Evolutionary conservation across 768 basidiomycete genomes (phyloP).

Genomic region (Saitozyma sp.): DNA sequence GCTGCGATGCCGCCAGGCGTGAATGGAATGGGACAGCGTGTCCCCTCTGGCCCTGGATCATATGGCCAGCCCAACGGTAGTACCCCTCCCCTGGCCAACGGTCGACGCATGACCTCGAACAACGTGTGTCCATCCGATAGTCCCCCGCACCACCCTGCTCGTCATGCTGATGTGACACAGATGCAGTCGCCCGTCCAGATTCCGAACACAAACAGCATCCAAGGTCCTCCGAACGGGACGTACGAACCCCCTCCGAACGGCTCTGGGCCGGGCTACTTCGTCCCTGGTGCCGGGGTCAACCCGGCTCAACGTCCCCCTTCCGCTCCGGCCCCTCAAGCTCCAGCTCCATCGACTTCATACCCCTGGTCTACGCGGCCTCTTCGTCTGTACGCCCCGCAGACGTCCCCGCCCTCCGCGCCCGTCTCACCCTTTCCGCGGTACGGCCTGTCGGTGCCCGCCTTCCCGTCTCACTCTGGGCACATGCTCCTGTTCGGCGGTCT

Average conservation of each 20-base stretch:
- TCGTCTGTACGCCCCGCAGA: conserved; percentile 20
- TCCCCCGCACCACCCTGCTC: neutral
- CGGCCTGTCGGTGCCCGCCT: conserved; percentile 76
- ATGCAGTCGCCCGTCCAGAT: neutral
- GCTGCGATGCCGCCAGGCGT: neutral
- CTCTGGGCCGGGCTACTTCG: neutral
- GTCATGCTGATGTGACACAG: neutral
- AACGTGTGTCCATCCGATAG: conserved; percentile 15
- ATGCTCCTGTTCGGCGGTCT: conserved; percentile 97
- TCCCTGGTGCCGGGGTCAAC: too few relatives aligned
- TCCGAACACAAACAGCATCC: neutral
- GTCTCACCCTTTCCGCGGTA: conserved; percentile 84
- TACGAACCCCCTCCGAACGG: neutral
- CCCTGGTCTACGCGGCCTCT: conserved; percentile 43
- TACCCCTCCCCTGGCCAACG: conserved; percentile 33
- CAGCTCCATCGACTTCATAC: conserved; percentile 25
- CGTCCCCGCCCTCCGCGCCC: conserved; percentile 61
- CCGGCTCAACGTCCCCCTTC: neutral
- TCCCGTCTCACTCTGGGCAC: conserved; percentile 66
- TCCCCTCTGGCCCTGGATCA: too few relatives aligned
- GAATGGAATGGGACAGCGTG: too few relatives aligned
- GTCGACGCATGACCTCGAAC: conserved; percentile 39
- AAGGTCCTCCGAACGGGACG: too few relatives aligned
- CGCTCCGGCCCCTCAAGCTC: conserved; percentile 4
- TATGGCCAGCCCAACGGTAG: conserved; percentile 2